These are phyloP conservation scores for Astrocystis sublimbata DNA, from an alignment of 495 filamentous ascomycete genomes.

Conservation along the genomic window DNA sequence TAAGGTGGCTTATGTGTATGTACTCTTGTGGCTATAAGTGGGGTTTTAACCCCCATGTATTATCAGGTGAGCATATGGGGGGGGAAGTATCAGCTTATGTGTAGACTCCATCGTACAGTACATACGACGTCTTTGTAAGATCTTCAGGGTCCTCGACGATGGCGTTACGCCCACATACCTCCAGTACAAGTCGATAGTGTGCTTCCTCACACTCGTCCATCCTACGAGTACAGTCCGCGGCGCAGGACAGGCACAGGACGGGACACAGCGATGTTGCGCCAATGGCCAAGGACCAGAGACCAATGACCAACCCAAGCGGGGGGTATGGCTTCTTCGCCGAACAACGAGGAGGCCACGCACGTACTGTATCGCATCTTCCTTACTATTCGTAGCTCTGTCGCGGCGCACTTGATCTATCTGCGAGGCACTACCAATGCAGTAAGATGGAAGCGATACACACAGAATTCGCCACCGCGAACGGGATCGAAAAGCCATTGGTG, in stretches of 20 bases:
- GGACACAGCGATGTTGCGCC: background rate
- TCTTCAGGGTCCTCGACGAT: constrained; percentile 19
- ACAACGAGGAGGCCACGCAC: too few species aligned
- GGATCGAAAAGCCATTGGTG: background rate
- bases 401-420: background rate
- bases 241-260: background rate
- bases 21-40: too few species aligned
- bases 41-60: too few species aligned
- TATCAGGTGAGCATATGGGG: too few species aligned
- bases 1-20: too few species aligned
- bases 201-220: too few species aligned
- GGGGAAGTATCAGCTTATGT: too few species aligned
- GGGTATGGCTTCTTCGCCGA: background rate
- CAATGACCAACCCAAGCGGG: background rate
- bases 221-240: too few species aligned
- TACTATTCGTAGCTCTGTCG: background rate
- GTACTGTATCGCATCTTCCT: background rate
- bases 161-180: background rate
- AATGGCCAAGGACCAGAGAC: background rate
- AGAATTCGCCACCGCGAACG: constrained; percentile 4
- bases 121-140: constrained; percentile 3
- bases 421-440: constrained; percentile 1
- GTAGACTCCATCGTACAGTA: constrained; percentile 7
- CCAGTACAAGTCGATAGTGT: too few species aligned
- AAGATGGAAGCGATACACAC: constrained; percentile 8